These are phyloP conservation scores for Fagus sylvatica DNA, from an alignment of 306 rosid species.

Conservation along the genomic window DNA sequence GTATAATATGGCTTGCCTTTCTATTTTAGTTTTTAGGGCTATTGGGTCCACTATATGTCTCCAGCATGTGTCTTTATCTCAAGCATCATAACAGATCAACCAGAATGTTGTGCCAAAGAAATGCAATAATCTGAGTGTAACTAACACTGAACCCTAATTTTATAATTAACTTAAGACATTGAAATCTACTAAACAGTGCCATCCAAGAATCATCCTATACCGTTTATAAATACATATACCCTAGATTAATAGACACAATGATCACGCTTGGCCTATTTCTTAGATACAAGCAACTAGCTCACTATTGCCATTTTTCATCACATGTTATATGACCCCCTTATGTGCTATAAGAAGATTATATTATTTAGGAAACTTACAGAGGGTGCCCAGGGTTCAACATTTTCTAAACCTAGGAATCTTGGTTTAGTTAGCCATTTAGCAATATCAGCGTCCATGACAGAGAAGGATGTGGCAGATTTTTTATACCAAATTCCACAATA, in stretches of 20 bases:
- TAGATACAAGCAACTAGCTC: too few relatives aligned
- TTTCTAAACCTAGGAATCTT: not conserved
- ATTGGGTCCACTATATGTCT: slow-evolving; percentile 21
- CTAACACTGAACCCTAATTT: too few relatives aligned
- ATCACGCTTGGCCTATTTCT: too few relatives aligned
- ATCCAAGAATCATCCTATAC: not conserved
- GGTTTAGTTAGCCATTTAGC: too few relatives aligned
- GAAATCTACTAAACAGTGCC: not conserved
- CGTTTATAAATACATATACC: not conserved
- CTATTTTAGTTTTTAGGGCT: slow-evolving; percentile 2
- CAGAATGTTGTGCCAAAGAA: slow-evolving; percentile 18
- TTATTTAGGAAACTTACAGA: not conserved
- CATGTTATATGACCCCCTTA: not conserved
- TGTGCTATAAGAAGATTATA: not conserved
- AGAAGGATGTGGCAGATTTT: too few relatives aligned
- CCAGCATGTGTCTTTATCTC: slow-evolving; percentile 38
- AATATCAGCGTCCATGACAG: too few relatives aligned
- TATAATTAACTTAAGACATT: too few relatives aligned
- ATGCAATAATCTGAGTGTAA: not conserved
- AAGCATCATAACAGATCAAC: slow-evolving; percentile 21
- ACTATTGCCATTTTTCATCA: too few relatives aligned
- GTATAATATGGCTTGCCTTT: not conserved
- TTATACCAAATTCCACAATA: not conserved
- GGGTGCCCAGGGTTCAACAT: not conserved
- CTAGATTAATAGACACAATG: too few relatives aligned